Evolutionary conservation across 345 rosid species (phyloP).

Genomic region (Arabis alpina): DNA sequence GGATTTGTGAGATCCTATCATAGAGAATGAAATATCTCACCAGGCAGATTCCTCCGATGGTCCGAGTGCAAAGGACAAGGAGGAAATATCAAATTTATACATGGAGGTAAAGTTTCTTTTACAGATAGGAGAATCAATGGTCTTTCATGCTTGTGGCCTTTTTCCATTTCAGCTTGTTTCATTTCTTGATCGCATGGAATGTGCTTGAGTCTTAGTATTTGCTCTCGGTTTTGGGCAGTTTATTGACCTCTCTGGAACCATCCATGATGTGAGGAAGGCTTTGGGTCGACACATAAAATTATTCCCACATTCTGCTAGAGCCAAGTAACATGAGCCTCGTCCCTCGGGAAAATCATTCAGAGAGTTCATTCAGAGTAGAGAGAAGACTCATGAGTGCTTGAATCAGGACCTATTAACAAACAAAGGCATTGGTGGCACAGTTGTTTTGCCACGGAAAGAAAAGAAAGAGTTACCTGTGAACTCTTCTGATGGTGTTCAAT

Average conservation of each 20-base stretch:
- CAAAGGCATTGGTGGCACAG: constrained; percentile 26
- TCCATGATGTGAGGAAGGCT: constrained; percentile 72
- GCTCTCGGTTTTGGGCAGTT: constrained; percentile 52
- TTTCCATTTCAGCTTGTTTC: not conserved
- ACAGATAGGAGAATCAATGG: constrained; percentile 2
- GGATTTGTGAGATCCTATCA: constrained; percentile 57
- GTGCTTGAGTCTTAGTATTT: constrained; percentile 25
- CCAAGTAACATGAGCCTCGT: constrained; percentile 35
- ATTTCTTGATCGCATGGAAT: constrained; percentile 8
- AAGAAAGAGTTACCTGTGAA: constrained; percentile 28
- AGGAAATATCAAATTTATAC: constrained; percentile 67
- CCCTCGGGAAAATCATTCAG: constrained; percentile 43
- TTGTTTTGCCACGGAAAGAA: constrained; percentile 34
- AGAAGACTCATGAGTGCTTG: constrained; percentile 39
- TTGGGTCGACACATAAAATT: constrained; percentile 67
- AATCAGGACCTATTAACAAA: constrained; percentile 44
- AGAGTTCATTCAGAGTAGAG: constrained; percentile 42
- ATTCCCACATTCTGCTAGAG: constrained; percentile 62
- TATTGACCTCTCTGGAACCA: constrained; percentile 78
- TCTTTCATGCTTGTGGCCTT: constrained; percentile 21
- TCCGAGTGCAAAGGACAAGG: constrained; percentile 56
- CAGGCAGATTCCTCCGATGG: constrained; percentile 47
- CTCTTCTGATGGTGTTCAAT: constrained; percentile 25
- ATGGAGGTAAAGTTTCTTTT: constrained; percentile 58
- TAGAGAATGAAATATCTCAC: constrained; percentile 52